A percentile compares a stretch with the other conserved stretches of the same genome.
These are phyloP conservation scores for Leccinum pachyderme DNA, from an alignment of 1,284 basidiomycete genomes.

Conservation along the genomic window DNA sequence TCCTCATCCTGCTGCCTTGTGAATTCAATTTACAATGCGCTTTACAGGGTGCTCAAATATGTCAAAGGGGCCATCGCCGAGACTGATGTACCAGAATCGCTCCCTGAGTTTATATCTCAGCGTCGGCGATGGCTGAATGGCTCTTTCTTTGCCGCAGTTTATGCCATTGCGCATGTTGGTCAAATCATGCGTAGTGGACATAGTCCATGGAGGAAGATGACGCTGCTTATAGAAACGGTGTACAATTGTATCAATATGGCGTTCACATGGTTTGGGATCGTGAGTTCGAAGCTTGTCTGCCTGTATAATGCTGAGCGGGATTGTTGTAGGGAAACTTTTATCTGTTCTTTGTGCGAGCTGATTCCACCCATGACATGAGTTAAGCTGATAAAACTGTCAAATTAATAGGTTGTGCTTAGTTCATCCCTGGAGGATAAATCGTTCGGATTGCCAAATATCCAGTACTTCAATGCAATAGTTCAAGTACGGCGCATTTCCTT, in stretches of 20 bases:
- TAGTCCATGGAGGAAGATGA: constrained; percentile 70
- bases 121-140: constrained; percentile 91
- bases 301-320: constrained; percentile 2
- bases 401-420: constrained; percentile 74
- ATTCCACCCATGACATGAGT: neutral
- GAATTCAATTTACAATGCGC: neutral
- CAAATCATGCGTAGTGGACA: constrained; percentile 89
- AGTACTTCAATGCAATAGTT: constrained; percentile 75
- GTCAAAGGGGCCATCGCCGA: constrained; percentile 95
- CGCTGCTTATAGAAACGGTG: constrained; percentile 77
- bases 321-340: constrained; percentile 84
- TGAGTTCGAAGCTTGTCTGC: constrained; percentile 40
- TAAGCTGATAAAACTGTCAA: constrained; percentile 14
- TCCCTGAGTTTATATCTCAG: constrained; percentile 95
- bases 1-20: neutral
- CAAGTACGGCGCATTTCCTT: constrained; percentile 46
- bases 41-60: constrained; percentile 83
- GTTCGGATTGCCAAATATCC: constrained; percentile 70
- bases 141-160: constrained; percentile 93
- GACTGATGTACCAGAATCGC: constrained; percentile 93
- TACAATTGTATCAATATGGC: constrained; percentile 89
- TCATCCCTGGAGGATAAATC: constrained; percentile 79
- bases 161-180: constrained; percentile 78
- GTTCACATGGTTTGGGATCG: constrained; percentile 92
- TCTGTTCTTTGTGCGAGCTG: constrained; percentile 82